A percentile compares a stretch with the other conserved stretches of the same genome.
phyloP scores from a whole-genome alignment of 139 green algal species.

The Dunaliella primolecta region DNA sequence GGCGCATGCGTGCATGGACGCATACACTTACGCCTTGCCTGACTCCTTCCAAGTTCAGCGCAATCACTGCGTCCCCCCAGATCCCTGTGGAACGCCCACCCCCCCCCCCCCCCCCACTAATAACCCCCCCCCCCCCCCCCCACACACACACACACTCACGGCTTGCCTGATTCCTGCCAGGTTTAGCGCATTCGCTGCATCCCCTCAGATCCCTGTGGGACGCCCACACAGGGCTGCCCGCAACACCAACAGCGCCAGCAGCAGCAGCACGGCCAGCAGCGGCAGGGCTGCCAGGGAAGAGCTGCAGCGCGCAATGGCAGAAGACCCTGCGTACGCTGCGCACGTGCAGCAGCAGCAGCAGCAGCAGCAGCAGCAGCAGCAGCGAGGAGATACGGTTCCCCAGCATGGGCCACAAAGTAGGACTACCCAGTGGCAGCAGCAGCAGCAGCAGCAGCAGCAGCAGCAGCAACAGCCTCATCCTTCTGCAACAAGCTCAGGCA shows the following conservation, averaged over 20 bases:
- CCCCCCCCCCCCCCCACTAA: no score
- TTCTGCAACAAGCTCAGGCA: not conserved
- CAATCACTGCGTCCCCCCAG: no score
- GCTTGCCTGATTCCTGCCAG: no score
- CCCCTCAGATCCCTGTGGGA: not conserved
- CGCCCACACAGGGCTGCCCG: not conserved
- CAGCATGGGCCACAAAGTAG: not conserved
- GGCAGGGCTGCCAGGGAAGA: not conserved
- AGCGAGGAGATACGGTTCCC: not conserved
- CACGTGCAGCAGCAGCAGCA: constrained; percentile 5
- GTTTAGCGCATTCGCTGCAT: not conserved
- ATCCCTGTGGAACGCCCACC: not conserved
- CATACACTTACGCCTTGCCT: no score
- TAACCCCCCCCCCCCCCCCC: no score
- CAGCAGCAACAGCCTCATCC: not conserved
- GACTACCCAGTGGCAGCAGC: not conserved
- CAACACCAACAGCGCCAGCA: not conserved
- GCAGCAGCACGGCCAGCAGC: not conserved
- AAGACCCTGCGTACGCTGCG: not conserved
- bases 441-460: constrained; percentile 2
- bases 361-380: constrained; percentile 4
- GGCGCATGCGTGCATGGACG: no score
- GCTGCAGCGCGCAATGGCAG: not conserved
- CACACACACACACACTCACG: no score
- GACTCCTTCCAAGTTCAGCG: no score